A percentile compares a stretch with the other conserved stretches of the same genome.
Conservation (phyloP, 768 basidiomycete genomes). For the Mycena epipterygia region DNA sequence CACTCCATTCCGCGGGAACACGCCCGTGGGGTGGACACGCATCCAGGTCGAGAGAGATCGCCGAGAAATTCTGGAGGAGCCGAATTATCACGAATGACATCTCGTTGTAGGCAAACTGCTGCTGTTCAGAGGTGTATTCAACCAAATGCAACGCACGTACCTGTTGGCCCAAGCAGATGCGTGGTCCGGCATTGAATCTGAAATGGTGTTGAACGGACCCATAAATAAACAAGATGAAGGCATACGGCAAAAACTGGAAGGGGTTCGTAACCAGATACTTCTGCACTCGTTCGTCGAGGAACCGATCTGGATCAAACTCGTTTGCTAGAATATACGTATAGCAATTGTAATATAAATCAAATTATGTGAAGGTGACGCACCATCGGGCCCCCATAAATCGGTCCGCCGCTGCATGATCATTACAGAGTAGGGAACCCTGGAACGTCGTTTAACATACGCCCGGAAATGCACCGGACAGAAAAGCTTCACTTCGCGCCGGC, state of each 20-base stretch:
- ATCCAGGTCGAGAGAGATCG: slow-evolving; percentile 48
- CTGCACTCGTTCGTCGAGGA: slow-evolving; percentile 63
- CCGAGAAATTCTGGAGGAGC: slow-evolving; percentile 56
- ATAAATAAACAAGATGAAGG: slow-evolving; percentile 20
- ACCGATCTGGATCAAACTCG: slow-evolving; percentile 66
- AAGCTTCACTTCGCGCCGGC: slow-evolving; percentile 43
- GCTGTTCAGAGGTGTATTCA: no score
- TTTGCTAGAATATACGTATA: slow-evolving; percentile 60
- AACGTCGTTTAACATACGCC: not conserved
- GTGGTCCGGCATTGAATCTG: slow-evolving; percentile 46
- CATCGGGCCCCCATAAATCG: slow-evolving; percentile 65
- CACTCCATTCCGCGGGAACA: slow-evolving; percentile 53
- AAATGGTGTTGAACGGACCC: not conserved
- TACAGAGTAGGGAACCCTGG: slow-evolving; percentile 48
- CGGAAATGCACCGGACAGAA: not conserved
- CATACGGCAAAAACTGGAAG: slow-evolving; percentile 62
- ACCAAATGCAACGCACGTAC: not conserved
- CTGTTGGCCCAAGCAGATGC: slow-evolving; percentile 49
- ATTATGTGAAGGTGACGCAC: slow-evolving; percentile 39
- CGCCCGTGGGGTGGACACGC: slow-evolving; percentile 46
- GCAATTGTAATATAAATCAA: slow-evolving; percentile 37
- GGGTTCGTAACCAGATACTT: slow-evolving; percentile 65
- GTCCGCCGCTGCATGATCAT: slow-evolving; percentile 53
- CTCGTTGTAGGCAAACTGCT: slow-evolving; percentile 33
- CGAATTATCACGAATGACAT: slow-evolving; percentile 44